Evolutionary conservation across 257 asterid genomes (phyloP).

Genomic region (Capsicum rhomboideum): DNA sequence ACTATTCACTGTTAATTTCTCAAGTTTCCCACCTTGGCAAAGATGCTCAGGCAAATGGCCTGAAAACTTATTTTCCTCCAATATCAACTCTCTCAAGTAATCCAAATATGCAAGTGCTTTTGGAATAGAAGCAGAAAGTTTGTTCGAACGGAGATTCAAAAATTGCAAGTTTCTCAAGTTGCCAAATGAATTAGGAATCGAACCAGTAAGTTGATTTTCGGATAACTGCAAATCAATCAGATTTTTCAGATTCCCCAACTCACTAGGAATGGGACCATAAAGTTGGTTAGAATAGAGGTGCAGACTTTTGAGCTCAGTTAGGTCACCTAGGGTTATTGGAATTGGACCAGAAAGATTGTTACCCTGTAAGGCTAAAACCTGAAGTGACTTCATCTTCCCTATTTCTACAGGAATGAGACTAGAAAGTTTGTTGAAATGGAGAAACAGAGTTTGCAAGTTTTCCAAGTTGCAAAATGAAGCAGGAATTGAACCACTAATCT

Average conservation of each 20-base stretch:
- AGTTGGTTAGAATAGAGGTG: background rate
- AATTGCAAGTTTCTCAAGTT: background rate
- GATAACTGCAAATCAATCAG: background rate
- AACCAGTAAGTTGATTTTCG: slow-evolving; percentile 7
- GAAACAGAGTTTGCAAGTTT: no score
- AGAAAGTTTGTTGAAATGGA: background rate
- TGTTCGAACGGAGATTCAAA: background rate
- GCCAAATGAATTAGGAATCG: slow-evolving; percentile 3
- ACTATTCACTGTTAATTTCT: background rate
- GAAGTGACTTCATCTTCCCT: background rate
- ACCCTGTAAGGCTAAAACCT: background rate
- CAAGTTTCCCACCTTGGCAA: background rate
- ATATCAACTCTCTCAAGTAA: background rate
- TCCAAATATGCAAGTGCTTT: slow-evolving; percentile 4
- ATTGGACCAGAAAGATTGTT: background rate
- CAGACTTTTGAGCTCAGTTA: background rate
- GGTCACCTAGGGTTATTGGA: background rate
- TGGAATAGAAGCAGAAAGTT: slow-evolving; percentile 18
- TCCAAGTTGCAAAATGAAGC: no score
- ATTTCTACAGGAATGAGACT: background rate
- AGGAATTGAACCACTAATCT: no score
- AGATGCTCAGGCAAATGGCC: background rate
- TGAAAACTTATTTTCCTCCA: background rate
- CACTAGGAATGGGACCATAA: background rate
- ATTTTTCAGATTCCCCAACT: slow-evolving; percentile 3